Base-by-base conservation (phyloP, 2,329 filamentous ascomycete genomes). In the Fusarium brachygibbosum region DNA sequence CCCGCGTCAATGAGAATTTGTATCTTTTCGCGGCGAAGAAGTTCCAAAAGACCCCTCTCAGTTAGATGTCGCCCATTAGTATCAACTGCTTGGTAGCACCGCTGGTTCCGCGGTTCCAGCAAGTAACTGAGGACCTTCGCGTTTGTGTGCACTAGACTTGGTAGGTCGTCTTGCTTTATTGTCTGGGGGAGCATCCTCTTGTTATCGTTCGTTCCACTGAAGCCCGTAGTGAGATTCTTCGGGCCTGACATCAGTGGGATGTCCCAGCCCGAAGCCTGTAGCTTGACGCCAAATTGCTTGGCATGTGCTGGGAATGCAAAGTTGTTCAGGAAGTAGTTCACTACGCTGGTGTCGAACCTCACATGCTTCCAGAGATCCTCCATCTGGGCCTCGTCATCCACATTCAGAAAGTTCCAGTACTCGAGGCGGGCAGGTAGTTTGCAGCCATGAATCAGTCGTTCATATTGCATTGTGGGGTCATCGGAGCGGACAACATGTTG, bases 151-250 rank as follows among this genome's bases (percentile, higher is more conserved):
- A 77, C 71, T 0, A 91, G 80, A 0, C 80, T 76, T 0, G 81
- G 78, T 0, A 93, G 80, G 61, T 93, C 89, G 0, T 86, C 77
- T 52, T 93, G 90, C 21, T 79, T 75, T 21, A 93, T 87, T 0
- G 83, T 88, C n/a, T 88, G 75, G 0, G 91, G 91, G 0, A 93
- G 76, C 34, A 91, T 80, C 0, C 77, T 79, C 37, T 84, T 82
- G 21, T 86, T 88, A 72, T 93, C 91, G 44, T 91, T 93, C 0
- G 91, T 93, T 0, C 91, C 91, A 10, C 88, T 91, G 74, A 94
- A 93, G 0, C 91, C 91, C 0, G 90, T 92, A 0, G 89, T 91
- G 2, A 83, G 35, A 7, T 29, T 46, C 6, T 28, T 31, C 9
- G 21, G 63, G 2, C 68, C 35, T 1, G 54, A 48, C 5, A 67